phyloP scores from a whole-genome alignment of 192 early-diverging fungal species.

The Backusella sp. region DNA sequence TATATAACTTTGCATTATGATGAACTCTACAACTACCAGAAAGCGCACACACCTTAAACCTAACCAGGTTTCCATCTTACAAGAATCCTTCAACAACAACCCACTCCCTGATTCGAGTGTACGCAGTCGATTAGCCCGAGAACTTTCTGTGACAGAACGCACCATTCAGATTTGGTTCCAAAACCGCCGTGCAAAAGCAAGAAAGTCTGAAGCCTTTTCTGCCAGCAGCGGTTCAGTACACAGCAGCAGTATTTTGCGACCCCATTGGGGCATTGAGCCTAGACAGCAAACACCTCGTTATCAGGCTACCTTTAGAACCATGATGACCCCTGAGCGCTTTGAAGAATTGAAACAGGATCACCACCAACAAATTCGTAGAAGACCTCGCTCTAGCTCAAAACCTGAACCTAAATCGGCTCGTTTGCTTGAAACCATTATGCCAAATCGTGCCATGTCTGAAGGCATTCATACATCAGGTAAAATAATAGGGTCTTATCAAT shows the following conservation, averaged over 20 bases:
- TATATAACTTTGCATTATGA: conserved; percentile 5
- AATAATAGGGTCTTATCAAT: background rate
- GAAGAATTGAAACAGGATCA: conserved; percentile 45
- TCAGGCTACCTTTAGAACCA: conserved; percentile 24
- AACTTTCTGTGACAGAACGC: conserved; percentile 64
- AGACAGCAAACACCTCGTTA: conserved; percentile 12
- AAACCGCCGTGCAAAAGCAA: conserved; percentile 76
- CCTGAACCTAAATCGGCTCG: conserved; percentile 11
- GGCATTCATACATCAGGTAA: background rate
- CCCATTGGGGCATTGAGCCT: background rate
- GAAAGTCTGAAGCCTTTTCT: conserved; percentile 44
- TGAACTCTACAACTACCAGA: conserved; percentile 8
- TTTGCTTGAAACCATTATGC: background rate
- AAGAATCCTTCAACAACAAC: conserved; percentile 66
- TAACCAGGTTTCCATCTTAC: conserved; percentile 57
- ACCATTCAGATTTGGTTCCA: conserved; percentile 87
- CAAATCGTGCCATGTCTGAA: conserved; percentile 16
- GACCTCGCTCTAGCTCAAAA: conserved; percentile 23
- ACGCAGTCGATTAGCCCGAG: conserved; percentile 59
- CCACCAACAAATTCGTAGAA: conserved; percentile 7
- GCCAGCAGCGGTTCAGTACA: background rate
- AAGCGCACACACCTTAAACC: conserved; percentile 64
- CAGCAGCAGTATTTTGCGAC: background rate
- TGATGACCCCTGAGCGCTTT: conserved; percentile 36
- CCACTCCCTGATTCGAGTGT: conserved; percentile 64